A percentile compares a stretch with the other conserved stretches of the same genome.
These are phyloP conservation scores for Paramyrothecium sp. DNA, from an alignment of 2,329 filamentous ascomycete species.

Conservation along the genomic window DNA sequence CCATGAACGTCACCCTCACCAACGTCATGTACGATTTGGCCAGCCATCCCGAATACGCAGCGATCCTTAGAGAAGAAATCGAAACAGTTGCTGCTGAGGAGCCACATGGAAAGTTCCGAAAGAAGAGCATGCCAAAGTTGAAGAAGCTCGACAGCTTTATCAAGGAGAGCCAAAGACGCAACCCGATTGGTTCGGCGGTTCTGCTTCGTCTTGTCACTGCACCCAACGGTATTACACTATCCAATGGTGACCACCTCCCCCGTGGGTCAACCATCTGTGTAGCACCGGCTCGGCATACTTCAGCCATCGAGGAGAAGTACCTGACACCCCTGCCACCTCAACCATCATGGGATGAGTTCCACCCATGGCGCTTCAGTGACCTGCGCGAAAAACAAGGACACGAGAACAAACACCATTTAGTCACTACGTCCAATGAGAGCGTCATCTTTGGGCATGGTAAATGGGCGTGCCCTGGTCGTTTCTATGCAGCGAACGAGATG, in stretches of 20 bases:
- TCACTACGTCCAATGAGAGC: background rate
- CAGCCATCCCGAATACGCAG: slow-evolving; percentile 1
- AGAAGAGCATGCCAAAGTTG: background rate
- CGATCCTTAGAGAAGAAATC: slow-evolving; percentile 2
- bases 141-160: slow-evolving; percentile 9
- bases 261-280: background rate
- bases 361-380: background rate
- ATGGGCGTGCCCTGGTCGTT: background rate
- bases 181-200: background rate
- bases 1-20: background rate
- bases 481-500: background rate
- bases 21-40: slow-evolving; percentile 4
- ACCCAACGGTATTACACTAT: background rate
- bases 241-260: background rate
- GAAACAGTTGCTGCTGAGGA: background rate
- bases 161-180: slow-evolving; percentile 2
- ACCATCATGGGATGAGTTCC: background rate
- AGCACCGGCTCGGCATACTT: background rate
- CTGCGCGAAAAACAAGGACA: background rate
- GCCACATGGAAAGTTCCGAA: background rate
- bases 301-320: background rate
- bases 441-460: background rate
- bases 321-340: background rate
- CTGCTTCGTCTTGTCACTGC: background rate
- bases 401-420: background rate